These are phyloP conservation scores for Naganishia cerealis DNA, from an alignment of 1,284 basidiomycete species.

Conservation along the genomic window DNA sequence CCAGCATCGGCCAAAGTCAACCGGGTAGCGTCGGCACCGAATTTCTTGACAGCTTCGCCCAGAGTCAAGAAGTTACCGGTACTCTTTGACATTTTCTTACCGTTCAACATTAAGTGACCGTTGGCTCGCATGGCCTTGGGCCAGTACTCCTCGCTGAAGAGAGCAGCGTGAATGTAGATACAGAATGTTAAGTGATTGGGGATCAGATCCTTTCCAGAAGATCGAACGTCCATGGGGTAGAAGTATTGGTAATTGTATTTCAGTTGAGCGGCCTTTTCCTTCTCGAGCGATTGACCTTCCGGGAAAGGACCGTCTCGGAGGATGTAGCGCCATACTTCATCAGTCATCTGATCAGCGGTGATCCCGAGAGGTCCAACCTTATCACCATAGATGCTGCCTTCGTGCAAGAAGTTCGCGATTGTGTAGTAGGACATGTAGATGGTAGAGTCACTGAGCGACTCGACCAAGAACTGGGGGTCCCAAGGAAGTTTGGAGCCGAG, in stretches of 20 bases:
- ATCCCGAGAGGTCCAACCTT: conserved; percentile 80
- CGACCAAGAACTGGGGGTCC: conserved; percentile 95
- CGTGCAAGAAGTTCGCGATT: conserved; percentile 82
- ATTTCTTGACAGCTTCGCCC: conserved; percentile 54
- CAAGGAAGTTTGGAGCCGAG: conserved; percentile 94
- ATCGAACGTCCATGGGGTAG: conserved; percentile 97
- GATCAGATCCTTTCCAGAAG: conserved; percentile 97
- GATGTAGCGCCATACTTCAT: conserved; percentile 96
- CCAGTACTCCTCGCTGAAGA: conserved; percentile 94
- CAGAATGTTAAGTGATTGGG: conserved; percentile 95
- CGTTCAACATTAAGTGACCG: conserved; percentile 96
- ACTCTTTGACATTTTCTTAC: conserved; percentile 98
- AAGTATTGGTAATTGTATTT: conserved; percentile 95
- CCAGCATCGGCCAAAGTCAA: conserved; percentile 93
- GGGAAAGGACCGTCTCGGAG: conserved; percentile 79
- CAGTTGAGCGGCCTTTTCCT: conserved; percentile 77
- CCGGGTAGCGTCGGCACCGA: conserved; percentile 68
- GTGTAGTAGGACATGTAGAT: conserved; percentile 99
- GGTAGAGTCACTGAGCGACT: conserved; percentile 94
- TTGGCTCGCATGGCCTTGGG: conserved; percentile 89
- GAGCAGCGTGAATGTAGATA: conserved; percentile 88
- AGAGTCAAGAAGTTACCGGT: conserved; percentile 63
- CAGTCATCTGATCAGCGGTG: conserved; percentile 87
- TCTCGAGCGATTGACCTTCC: conserved; percentile 60
- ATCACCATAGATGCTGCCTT: conserved; percentile 74